Base-by-base conservation (phyloP, 1,139 yeast genomes). In the Petasospora fabianii region DNA sequence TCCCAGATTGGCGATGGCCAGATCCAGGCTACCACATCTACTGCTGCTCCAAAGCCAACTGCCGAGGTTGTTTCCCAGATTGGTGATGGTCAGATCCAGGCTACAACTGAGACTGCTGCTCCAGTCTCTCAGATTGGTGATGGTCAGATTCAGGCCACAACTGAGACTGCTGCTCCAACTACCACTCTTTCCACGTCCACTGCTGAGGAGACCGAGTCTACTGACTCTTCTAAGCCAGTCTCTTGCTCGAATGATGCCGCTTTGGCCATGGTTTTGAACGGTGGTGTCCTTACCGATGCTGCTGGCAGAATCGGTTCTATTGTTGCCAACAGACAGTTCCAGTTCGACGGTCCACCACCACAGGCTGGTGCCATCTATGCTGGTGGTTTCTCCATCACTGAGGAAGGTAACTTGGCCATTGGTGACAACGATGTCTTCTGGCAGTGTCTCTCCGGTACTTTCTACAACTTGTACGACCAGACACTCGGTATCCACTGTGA, bases 311-410 rank as follows among this genome's bases (percentile, higher is more conserved):
- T 83, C 51, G 92, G 92, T 59, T 77, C 88, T 44, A 82, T 83
- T 64, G 92, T 83, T 56, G 84, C 90, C 48, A 82, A 82, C 80
- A 77, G 83, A 70, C 92, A 83, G 71, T 82, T 83, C 82, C 92
- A 83, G 71, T 83, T 83, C 58, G 92, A 83, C 61, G 92, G 92
- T 64, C 94, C 92, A 54, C 88, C 90, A 66, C 92, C 92, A 58
- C 94, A 84, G 73, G 90, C 92, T 44, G 94, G 94, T 65, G 74
- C 88, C 54, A 79, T 84, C 65, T 83, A 80, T 66, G 94, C 94
- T 59, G 85, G 79, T 46, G 94, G 94, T 52, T 84, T 94, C 94
- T 71, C 84, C 36, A 65, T 82, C 55, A 71, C 81, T 43, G 55
- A 62, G 41, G 82, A 77, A 40, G 87, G 87, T 54, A 60, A 69